phyloP scores from a whole-genome alignment of 257 asterid genomes.

The Nicotiana paniculata region DNA sequence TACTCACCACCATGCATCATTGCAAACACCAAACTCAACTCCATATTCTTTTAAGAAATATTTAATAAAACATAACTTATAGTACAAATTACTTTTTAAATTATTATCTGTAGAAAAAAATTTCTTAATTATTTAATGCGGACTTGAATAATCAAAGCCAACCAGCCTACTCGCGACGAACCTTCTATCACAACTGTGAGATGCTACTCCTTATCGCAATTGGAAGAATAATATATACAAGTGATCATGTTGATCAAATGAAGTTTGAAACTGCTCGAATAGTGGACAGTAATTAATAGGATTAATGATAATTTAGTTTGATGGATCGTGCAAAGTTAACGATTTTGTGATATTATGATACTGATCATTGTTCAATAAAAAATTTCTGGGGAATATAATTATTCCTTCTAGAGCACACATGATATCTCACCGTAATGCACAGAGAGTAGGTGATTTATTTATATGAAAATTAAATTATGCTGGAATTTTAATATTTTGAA shows the following conservation, averaged over 20 bases:
- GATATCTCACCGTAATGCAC: constrained; percentile 1
- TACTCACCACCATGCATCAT: constrained; percentile 25
- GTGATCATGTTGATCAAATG: background rate
- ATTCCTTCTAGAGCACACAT: background rate
- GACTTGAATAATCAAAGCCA: background rate
- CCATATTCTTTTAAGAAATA: no score
- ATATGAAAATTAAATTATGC: background rate
- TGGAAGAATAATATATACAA: background rate
- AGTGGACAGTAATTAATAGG: background rate
- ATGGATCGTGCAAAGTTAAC: background rate
- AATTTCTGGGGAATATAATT: background rate
- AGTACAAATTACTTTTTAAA: no score
- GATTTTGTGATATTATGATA: background rate
- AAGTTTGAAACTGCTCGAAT: background rate
- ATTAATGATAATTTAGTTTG: background rate
- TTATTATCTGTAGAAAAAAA: background rate
- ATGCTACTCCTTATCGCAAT: background rate
- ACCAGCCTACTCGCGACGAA: background rate
- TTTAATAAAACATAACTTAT: no score
- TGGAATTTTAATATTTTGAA: background rate
- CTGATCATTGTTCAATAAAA: background rate
- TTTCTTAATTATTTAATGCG: background rate
- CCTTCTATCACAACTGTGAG: background rate
- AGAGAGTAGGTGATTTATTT: background rate
- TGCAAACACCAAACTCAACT: constrained; percentile 11